Conservation (phyloP, 305 asterid species). For the Fraxinus platypoda region DNA sequence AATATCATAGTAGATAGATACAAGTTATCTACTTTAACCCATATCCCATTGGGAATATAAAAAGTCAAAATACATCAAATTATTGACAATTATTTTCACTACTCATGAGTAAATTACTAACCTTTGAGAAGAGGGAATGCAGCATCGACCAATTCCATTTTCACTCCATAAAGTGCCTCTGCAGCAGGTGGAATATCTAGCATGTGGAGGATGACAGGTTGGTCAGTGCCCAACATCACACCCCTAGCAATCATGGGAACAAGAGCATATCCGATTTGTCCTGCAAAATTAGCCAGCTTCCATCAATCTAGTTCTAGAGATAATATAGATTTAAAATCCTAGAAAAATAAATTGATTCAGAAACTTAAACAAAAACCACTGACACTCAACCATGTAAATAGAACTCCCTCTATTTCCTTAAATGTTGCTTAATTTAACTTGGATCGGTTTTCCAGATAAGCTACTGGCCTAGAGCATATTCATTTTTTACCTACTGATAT, state of each 20-base stretch:
- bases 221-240: conserved; percentile 83
- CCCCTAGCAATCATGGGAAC: conserved; percentile 96
- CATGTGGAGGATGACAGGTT: conserved; percentile 94
- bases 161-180: conserved; percentile 87
- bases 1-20: background rate
- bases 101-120: conserved; percentile 13
- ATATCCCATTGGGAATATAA: background rate
- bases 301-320: background rate
- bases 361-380: background rate
- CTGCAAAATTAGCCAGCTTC: conserved; percentile 32
- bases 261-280: conserved; percentile 82
- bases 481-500: background rate
- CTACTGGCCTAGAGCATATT: background rate
- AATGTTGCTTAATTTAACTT: background rate
- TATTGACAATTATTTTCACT: background rate
- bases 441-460: background rate
- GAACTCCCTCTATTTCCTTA: background rate
- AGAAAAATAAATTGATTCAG: background rate
- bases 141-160: conserved; percentile 90
- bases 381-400: background rate
- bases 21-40: background rate
- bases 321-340: background rate
- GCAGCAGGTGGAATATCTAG: conserved; percentile 91
- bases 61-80: background rate
- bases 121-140: conserved; percentile 96